Evolutionary conservation across 495 filamentous ascomycete genomes (phyloP).

Genomic region (Mytilinidion resinicola): DNA sequence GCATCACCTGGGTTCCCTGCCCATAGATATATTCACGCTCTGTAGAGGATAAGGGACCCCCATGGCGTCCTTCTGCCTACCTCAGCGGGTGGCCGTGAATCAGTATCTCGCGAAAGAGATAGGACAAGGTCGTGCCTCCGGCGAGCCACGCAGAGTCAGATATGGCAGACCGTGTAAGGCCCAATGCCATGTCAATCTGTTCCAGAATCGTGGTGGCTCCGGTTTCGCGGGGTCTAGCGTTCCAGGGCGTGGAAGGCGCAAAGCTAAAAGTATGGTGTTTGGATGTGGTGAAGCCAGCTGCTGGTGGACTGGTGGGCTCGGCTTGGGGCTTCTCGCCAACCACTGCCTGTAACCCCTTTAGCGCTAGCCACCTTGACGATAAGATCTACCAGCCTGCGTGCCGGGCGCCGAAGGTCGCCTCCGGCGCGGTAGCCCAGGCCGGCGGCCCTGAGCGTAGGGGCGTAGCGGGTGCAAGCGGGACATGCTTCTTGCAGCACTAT

Average conservation of each 20-base stretch:
- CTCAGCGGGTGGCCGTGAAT: not conserved
- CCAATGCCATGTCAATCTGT: too few species aligned
- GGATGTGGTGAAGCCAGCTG: too few species aligned
- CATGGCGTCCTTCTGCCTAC: not conserved
- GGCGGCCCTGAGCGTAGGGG: slow-evolving; percentile 3
- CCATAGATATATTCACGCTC: slow-evolving; percentile 23
- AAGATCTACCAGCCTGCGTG: too few species aligned
- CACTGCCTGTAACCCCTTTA: too few species aligned
- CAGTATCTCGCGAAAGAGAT: slow-evolving; percentile 7
- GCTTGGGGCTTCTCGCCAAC: too few species aligned
- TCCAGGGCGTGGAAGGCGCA: too few species aligned
- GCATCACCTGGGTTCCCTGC: slow-evolving; percentile 20
- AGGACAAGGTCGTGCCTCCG: slow-evolving; percentile 16
- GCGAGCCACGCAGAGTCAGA: slow-evolving; percentile 1
- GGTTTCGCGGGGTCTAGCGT: too few species aligned
- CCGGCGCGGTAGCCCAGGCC: slow-evolving; percentile 12
- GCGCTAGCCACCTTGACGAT: too few species aligned
- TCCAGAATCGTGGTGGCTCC: too few species aligned
- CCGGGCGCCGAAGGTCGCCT: slow-evolving; percentile 9
- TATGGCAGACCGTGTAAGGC: too few species aligned
- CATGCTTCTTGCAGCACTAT: not conserved
- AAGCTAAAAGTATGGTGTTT: too few species aligned
- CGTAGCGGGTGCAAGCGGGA: not conserved
- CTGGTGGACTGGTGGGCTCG: too few species aligned
- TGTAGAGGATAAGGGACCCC: not conserved